Percentiles rank a stretch among this genome's conserved stretches.
These are phyloP conservation scores for Chaetomiaceae sp. DNA, from an alignment of 2,329 filamentous ascomycete species.

Conservation along the genomic window DNA sequence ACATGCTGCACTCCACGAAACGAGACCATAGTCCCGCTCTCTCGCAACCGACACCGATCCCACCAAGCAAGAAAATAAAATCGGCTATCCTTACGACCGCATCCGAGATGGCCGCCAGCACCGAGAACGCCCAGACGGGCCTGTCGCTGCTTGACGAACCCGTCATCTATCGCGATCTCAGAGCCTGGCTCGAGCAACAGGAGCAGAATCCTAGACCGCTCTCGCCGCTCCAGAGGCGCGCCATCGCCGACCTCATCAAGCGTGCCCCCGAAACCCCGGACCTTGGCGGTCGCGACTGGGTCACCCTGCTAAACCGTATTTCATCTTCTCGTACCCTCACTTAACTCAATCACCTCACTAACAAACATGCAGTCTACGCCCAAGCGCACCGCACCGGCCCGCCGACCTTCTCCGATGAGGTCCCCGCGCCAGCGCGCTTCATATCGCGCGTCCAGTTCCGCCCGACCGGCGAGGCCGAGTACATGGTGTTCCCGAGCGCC, in stretches of 20 bases:
- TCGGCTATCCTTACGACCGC: background rate
- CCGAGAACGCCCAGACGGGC: background rate
- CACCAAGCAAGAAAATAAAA: background rate
- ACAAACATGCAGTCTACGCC: slow-evolving; percentile 9
- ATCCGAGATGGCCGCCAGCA: background rate
- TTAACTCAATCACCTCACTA: background rate
- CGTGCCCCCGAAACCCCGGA: slow-evolving; percentile 23
- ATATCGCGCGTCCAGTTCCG: background rate
- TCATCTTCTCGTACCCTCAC: background rate
- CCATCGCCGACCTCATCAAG: slow-evolving; percentile 37
- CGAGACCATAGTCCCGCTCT: background rate
- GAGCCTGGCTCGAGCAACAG: slow-evolving; percentile 39
- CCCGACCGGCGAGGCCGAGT: background rate
- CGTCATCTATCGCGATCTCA: slow-evolving; percentile 34
- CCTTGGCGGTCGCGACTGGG: slow-evolving; percentile 34
- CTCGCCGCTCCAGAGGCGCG: slow-evolving; percentile 38
- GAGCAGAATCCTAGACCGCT: slow-evolving; percentile 34
- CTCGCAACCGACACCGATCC: background rate
- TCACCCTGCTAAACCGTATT: slow-evolving; percentile 37
- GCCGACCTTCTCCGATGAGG: slow-evolving; percentile 19
- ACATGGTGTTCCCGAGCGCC: slow-evolving; percentile 25
- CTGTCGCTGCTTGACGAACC: slow-evolving; percentile 4
- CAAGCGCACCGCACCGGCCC: slow-evolving; percentile 3
- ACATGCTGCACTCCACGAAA: background rate
- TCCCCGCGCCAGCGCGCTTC: background rate